These are phyloP conservation scores for Panicum virgatum DNA, from an alignment of 202 grass and related monocot genomes.

Conservation along the genomic window DNA sequence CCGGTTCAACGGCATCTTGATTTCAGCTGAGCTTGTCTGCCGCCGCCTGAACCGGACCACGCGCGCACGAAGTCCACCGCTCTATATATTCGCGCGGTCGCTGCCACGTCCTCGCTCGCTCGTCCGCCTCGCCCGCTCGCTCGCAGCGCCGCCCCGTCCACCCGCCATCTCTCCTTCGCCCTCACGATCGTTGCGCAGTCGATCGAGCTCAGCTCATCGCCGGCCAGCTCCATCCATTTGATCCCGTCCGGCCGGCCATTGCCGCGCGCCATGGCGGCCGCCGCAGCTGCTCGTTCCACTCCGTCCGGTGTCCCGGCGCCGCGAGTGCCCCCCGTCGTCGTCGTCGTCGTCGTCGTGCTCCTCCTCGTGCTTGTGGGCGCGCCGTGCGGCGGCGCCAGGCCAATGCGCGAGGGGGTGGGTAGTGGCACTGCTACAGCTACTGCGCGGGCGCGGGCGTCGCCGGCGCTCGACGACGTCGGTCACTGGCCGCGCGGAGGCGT, in stretches of 20 bases:
- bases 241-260: not conserved
- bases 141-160: not conserved
- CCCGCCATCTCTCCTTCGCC: not conserved
- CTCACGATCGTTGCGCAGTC: not conserved
- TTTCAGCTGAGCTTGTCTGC: not conserved
- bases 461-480: not conserved
- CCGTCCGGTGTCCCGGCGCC: not conserved
- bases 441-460: not conserved
- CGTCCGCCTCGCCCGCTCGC: not conserved
- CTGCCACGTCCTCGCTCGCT: not conserved
- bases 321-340: not conserved
- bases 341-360: not conserved
- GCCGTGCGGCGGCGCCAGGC: slow-evolving; percentile 12
- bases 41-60: not conserved
- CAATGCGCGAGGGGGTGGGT: not conserved
- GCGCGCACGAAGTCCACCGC: not conserved
- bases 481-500: not conserved
- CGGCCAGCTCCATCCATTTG: not conserved
- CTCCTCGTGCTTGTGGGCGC: slow-evolving; percentile 11
- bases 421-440: no score
- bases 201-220: not conserved
- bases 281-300: not conserved
- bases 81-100: not conserved
- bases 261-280: slow-evolving; percentile 5
- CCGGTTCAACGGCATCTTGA: no score